Percentiles rank a stretch among this genome's conserved stretches.
Conservation (phyloP, 2,329 filamentous ascomycete species). For the Pseudonectria buxi region DNA sequence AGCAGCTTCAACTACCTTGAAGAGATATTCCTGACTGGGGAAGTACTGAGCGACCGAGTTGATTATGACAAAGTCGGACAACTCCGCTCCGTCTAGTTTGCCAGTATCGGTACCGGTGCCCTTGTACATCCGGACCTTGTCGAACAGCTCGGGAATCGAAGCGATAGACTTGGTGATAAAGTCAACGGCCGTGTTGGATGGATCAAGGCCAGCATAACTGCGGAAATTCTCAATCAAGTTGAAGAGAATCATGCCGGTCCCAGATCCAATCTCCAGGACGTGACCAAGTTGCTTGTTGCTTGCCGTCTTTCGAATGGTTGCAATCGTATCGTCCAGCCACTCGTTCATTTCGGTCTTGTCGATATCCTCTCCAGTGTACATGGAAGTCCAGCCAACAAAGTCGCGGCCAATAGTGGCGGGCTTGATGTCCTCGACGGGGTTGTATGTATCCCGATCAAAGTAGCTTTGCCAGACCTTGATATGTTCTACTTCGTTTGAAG, state of each 20-base stretch:
- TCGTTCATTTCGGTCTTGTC: slow-evolving; percentile 24
- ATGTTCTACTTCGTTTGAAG: no score
- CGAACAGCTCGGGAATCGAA: slow-evolving; percentile 3
- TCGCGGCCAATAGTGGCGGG: slow-evolving; percentile 15
- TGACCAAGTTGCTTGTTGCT: no score
- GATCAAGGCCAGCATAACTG: slow-evolving; percentile 24
- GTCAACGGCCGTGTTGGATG: slow-evolving; percentile 11
- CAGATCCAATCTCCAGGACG: slow-evolving; percentile 26
- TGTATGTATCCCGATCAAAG: slow-evolving; percentile 12
- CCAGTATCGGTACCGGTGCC: slow-evolving; percentile 15
- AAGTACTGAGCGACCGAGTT: slow-evolving; percentile 26
- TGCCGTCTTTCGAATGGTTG: slow-evolving; percentile 8
- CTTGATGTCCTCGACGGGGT: slow-evolving; percentile 7
- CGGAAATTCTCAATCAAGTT: slow-evolving; percentile 15
- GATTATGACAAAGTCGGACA: slow-evolving; percentile 15
- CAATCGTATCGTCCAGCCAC: slow-evolving; percentile 26
- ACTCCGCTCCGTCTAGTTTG: neutral
- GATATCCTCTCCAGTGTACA: slow-evolving; percentile 23
- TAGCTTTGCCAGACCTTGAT: slow-evolving; percentile 12
- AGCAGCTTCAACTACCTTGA: slow-evolving; percentile 9
- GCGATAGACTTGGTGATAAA: slow-evolving; percentile 14
- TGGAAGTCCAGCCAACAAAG: slow-evolving; percentile 27
- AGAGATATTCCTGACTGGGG: slow-evolving; percentile 19
- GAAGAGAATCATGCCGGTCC: slow-evolving; percentile 27
- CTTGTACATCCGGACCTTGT: slow-evolving; percentile 10